Conservation (phyloP, 2,329 filamentous ascomycete genomes). For the Fusarium mundagurra region DNA sequence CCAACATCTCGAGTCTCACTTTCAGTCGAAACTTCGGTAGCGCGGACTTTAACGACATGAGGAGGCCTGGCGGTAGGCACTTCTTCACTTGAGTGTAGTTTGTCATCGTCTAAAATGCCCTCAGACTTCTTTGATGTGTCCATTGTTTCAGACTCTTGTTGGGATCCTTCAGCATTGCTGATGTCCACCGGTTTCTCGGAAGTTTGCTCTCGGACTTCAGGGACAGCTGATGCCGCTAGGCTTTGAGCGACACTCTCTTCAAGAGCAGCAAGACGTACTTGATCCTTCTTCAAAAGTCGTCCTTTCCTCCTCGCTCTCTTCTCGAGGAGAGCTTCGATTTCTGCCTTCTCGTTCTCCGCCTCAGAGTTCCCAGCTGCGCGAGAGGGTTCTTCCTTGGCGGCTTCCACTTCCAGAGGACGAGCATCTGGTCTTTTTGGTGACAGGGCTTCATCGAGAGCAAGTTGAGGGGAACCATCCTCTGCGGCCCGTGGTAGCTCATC, state of each 20-base stretch:
- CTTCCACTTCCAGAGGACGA: conserved; percentile 18
- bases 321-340: conserved; percentile 51
- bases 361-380: conserved; percentile 38
- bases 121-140: neutral
- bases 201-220: conserved; percentile 32
- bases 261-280: conserved; percentile 27
- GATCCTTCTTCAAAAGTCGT: conserved; percentile 38
- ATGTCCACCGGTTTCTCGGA: conserved; percentile 21
- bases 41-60: neutral
- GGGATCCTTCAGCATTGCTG: neutral
- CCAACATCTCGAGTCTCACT: neutral
- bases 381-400: conserved; percentile 34
- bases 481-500: neutral
- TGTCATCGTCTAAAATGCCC: neutral
- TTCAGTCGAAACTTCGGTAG: neutral
- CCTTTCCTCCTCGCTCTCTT: conserved; percentile 49
- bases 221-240: conserved; percentile 43
- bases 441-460: conserved; percentile 19
- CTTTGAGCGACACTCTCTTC: conserved; percentile 37
- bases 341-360: conserved; percentile 41
- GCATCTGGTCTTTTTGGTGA: conserved; percentile 44
- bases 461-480: neutral
- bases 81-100: neutral
- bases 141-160: neutral
- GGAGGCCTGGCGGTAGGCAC: neutral